Conservation (phyloP, 495 filamentous ascomycete species). For the Penicilliopsis zonata region DNA sequence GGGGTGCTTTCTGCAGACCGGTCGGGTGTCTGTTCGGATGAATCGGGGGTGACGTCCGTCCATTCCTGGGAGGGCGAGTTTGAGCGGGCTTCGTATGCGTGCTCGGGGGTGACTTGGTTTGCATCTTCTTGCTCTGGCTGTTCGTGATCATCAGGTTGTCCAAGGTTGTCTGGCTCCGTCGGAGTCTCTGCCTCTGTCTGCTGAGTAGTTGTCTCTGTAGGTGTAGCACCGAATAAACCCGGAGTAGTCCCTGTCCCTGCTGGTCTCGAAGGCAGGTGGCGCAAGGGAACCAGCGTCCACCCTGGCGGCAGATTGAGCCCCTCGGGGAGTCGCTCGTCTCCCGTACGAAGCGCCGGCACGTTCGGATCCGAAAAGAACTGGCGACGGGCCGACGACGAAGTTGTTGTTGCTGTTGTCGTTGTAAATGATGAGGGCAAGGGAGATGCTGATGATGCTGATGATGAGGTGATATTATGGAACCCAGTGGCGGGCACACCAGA, state of each 20-base stretch:
- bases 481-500: conserved; percentile 7
- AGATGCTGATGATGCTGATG: conserved; percentile 11
- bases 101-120: too few species aligned
- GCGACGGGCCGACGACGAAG: conserved; percentile 9
- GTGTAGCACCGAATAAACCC: too few species aligned
- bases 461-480: conserved; percentile 10
- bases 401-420: conserved; percentile 11
- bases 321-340: conserved; percentile 56
- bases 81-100: conserved; percentile 6
- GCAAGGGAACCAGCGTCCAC: conserved; percentile 63
- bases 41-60: conserved; percentile 20
- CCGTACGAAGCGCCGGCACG: conserved; percentile 40
- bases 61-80: conserved; percentile 25
- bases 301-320: conserved; percentile 63
- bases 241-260: conserved; percentile 4
- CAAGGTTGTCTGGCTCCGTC: too few species aligned
- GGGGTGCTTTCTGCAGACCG: conserved; percentile 4
- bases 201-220: too few species aligned
- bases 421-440: too few species aligned
- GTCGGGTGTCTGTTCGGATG: conserved; percentile 7
- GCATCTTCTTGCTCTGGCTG: too few species aligned
- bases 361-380: conserved; percentile 22
- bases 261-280: conserved; percentile 27
- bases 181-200: too few species aligned
- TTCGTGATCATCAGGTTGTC: too few species aligned